phyloP scores from a whole-genome alignment of 805 yeast species.

The Saturnispora sekii region DNA sequence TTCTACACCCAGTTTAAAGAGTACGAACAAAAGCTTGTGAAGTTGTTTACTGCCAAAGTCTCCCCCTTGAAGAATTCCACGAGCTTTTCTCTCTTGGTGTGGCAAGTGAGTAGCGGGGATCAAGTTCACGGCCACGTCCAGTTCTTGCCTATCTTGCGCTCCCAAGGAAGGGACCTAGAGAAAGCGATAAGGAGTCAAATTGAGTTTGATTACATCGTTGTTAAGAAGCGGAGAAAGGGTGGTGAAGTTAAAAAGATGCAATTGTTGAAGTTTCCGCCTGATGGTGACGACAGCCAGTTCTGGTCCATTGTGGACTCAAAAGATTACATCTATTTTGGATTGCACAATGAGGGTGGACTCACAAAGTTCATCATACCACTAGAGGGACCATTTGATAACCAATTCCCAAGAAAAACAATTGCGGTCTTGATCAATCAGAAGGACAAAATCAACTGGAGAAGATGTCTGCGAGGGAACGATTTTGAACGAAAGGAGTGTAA shows the following conservation, averaged over 20 bases:
- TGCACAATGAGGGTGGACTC: neutral
- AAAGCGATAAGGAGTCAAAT: slow-evolving; percentile 36
- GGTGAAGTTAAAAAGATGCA: neutral
- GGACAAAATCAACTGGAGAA: slow-evolving; percentile 65
- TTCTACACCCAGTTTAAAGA: slow-evolving; percentile 35
- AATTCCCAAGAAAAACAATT: slow-evolving; percentile 73
- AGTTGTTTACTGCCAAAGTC: slow-evolving; percentile 32
- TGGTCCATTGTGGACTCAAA: slow-evolving; percentile 22
- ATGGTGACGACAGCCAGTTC: slow-evolving; percentile 16
- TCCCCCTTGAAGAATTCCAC: slow-evolving; percentile 19
- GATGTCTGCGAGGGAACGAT: slow-evolving; percentile 50
- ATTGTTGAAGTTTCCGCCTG: slow-evolving; percentile 28
- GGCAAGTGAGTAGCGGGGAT: slow-evolving; percentile 54
- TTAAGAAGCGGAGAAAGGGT: slow-evolving; percentile 12
- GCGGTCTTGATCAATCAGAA: slow-evolving; percentile 54
- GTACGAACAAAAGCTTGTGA: slow-evolving; percentile 39
- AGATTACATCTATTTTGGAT: slow-evolving; percentile 23
- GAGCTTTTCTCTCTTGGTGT: slow-evolving; percentile 43
- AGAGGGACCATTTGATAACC: slow-evolving; percentile 48
- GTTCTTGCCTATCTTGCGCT: slow-evolving; percentile 51
- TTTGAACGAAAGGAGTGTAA: slow-evolving; percentile 57
- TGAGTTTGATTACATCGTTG: slow-evolving; percentile 38
- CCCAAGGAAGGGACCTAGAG: slow-evolving; percentile 28
- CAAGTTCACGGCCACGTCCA: slow-evolving; percentile 75
- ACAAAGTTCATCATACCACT: slow-evolving; percentile 24